Evolutionary conservation across 441 rosid species (phyloP).

Genomic region (Rhodomyrtus psidioides): DNA sequence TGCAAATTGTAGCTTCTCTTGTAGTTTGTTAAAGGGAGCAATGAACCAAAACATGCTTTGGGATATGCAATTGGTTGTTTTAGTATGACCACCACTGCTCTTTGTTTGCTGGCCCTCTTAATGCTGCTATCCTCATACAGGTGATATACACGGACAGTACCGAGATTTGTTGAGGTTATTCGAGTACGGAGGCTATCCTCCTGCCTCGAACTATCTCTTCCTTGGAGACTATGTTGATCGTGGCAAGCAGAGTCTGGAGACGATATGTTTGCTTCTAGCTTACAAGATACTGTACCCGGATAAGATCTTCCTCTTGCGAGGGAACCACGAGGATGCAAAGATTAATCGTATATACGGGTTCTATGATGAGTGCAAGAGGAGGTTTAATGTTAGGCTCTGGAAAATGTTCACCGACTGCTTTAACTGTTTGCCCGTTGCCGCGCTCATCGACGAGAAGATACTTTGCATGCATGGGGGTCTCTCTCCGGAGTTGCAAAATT

Average conservation of each 20-base stretch:
- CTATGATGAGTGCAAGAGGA: slow-evolving; percentile 13
- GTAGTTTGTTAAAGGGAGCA: background rate
- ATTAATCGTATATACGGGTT: slow-evolving; percentile 11
- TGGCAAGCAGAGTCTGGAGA: slow-evolving; percentile 10
- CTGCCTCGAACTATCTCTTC: slow-evolving; percentile 4
- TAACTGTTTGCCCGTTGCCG: slow-evolving; percentile 6
- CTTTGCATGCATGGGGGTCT: slow-evolving; percentile 13
- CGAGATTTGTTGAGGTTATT: slow-evolving; percentile 7
- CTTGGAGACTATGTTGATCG: slow-evolving; percentile 14
- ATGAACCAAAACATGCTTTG: background rate
- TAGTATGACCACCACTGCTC: background rate
- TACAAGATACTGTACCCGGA: slow-evolving; percentile 12
- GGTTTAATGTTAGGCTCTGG: slow-evolving; percentile 10
- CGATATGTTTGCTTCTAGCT: slow-evolving; percentile 9
- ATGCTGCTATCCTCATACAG: background rate
- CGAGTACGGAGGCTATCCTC: slow-evolving; percentile 7
- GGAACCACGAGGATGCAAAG: slow-evolving; percentile 13
- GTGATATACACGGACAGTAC: slow-evolving; percentile 11
- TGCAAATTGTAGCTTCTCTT: background rate
- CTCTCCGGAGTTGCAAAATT: background rate
- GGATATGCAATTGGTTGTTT: background rate
- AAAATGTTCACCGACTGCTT: slow-evolving; percentile 11
- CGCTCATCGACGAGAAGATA: slow-evolving; percentile 1
- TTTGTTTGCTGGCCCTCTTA: background rate
- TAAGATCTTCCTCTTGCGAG: slow-evolving; percentile 9